Conservation (phyloP, 495 filamentous ascomycete genomes). For the Annulohypoxylon bovei region DNA sequence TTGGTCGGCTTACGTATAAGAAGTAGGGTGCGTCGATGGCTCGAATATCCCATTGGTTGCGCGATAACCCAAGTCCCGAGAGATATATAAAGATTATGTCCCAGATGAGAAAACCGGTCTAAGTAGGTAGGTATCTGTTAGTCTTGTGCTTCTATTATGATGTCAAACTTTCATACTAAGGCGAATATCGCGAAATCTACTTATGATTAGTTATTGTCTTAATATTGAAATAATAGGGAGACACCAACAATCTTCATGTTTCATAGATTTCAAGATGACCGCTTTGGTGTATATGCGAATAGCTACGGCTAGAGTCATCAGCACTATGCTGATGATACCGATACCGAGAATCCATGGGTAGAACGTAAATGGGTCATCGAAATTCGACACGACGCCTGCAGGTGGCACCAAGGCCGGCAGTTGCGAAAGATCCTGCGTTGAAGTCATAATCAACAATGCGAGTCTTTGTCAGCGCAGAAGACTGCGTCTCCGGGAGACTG, state of each 20-base stretch:
- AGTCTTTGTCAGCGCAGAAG: constrained; percentile 1
- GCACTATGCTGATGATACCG: background rate
- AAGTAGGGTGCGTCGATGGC: background rate
- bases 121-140: background rate
- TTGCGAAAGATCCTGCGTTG: background rate
- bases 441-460: background rate
- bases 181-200: background rate
- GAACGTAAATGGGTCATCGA: background rate
- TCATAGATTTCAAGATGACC: background rate
- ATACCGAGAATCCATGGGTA: background rate
- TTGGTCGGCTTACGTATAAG: background rate
- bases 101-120: background rate
- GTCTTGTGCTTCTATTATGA: background rate
- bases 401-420: background rate
- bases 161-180: background rate
- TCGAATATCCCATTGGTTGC: constrained; percentile 3
- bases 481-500: background rate
- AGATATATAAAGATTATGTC: constrained; percentile 1
- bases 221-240: background rate
- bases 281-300: background rate
- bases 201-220: background rate
- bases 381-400: background rate
- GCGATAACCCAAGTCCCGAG: background rate
- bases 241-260: background rate
- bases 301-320: background rate